These are phyloP conservation scores for Roridomyces roridus DNA, from an alignment of 768 basidiomycete genomes.

Conservation along the genomic window DNA sequence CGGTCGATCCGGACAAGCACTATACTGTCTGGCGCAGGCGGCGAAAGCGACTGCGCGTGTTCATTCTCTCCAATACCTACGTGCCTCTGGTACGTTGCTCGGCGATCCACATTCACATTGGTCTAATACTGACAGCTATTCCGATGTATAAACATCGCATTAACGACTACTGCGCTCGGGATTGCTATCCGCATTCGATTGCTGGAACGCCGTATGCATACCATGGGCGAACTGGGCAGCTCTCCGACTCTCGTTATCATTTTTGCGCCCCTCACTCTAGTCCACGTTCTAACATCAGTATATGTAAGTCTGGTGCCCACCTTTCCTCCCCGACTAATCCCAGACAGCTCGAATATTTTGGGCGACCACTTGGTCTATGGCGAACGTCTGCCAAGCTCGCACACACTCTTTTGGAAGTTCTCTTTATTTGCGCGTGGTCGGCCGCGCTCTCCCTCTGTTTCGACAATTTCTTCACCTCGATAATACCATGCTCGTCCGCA, in stretches of 20 bases:
- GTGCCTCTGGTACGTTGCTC: constrained; percentile 70
- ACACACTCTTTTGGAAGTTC: constrained; percentile 85
- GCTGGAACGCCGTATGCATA: constrained; percentile 53
- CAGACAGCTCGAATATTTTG: constrained; percentile 87
- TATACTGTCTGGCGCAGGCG: constrained; percentile 38
- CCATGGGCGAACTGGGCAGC: constrained; percentile 79
- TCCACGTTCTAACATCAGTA: constrained; percentile 86
- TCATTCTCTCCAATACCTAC: constrained; percentile 76
- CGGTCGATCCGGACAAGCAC: constrained; percentile 33
- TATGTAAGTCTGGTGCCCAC: constrained; percentile 55
- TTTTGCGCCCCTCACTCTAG: constrained; percentile 81
- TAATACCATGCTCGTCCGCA: constrained; percentile 74
- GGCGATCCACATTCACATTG: constrained; percentile 14
- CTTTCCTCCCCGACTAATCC: constrained; percentile 1
- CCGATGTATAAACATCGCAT: constrained; percentile 82
- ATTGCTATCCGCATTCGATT: constrained; percentile 78
- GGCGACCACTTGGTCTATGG: constrained; percentile 92
- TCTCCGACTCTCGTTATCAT: constrained; percentile 89
- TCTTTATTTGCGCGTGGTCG: constrained; percentile 95
- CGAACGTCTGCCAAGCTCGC: constrained; percentile 84
- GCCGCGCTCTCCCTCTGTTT: constrained; percentile 87
- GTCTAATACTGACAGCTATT: constrained; percentile 61
- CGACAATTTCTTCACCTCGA: constrained; percentile 91
- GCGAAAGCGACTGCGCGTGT: constrained; percentile 61
- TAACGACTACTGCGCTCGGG: constrained; percentile 80